These are phyloP conservation scores for Verticillium nubilum DNA, from an alignment of 2,329 filamentous ascomycete genomes.

Conservation along the genomic window DNA sequence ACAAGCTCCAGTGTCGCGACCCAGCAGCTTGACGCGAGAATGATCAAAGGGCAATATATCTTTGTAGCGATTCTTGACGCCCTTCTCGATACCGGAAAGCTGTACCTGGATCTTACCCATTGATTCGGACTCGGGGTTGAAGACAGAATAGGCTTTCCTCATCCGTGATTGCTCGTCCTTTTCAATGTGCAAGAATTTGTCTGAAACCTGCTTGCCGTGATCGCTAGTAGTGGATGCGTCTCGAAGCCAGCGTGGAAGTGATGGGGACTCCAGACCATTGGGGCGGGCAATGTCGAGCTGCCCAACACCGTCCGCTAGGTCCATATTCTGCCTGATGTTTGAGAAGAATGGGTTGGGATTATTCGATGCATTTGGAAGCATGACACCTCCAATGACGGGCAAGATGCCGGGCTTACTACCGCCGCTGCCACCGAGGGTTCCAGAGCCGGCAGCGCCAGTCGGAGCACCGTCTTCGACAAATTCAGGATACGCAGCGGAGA, in stretches of 20 bases:
- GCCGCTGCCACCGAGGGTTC: not conserved
- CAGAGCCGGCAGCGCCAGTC: constrained; percentile 20
- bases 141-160: constrained; percentile 64
- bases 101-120: constrained; percentile 43
- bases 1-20: constrained; percentile 61
- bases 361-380: constrained; percentile 65
- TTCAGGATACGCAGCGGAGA: constrained; percentile 61
- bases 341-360: constrained; percentile 85
- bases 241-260: constrained; percentile 73
- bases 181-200: constrained; percentile 81
- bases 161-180: constrained; percentile 85
- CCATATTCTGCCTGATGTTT: constrained; percentile 96
- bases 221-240: constrained; percentile 61
- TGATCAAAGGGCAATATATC: constrained; percentile 97
- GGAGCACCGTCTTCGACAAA: constrained; percentile 50
- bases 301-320: constrained; percentile 87
- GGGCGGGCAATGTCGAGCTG: constrained; percentile 59
- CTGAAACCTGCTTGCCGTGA: constrained; percentile 73
- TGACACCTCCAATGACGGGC: constrained; percentile 84
- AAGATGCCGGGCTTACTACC: constrained; percentile 40
- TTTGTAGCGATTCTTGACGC: constrained; percentile 93
- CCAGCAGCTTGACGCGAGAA: constrained; percentile 73
- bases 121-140: constrained; percentile 33
- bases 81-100: constrained; percentile 90
- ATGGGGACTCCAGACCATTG: constrained; percentile 35